Conservation (phyloP, 768 basidiomycete genomes). For the Tulasnella sp. region DNA sequence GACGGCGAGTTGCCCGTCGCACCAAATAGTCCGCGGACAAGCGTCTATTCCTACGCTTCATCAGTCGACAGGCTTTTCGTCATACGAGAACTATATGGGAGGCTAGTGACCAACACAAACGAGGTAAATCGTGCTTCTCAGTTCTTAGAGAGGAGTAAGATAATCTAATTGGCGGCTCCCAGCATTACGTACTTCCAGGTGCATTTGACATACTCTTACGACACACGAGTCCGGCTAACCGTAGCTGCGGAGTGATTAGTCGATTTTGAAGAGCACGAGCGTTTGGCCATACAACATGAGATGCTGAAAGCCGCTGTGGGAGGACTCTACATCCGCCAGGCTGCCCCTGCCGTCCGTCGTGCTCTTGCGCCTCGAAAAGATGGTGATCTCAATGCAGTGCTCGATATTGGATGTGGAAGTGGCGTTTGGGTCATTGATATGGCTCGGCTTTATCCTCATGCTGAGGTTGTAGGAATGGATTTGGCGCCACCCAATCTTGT, state of each 20-base stretch:
- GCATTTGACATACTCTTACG: neutral
- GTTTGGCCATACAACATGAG: constrained; percentile 8
- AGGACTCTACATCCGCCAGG: constrained; percentile 4
- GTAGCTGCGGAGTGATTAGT: neutral
- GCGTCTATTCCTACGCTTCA: neutral
- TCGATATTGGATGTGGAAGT: constrained; percentile 1
- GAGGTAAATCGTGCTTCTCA: neutral
- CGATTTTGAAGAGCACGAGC: neutral
- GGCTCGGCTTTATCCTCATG: neutral
- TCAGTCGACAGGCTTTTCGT: neutral
- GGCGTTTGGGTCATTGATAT: constrained; percentile 7
- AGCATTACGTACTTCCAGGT: neutral
- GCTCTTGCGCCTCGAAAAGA: neutral
- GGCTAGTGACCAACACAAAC: neutral
- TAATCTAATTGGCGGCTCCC: neutral
- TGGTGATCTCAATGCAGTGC: neutral
- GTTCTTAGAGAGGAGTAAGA: neutral
- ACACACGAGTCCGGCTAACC: neutral
- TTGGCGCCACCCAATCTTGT: neutral
- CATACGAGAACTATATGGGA: neutral
- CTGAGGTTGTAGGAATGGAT: neutral
- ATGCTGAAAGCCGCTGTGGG: constrained; percentile 1
- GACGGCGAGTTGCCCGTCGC: too few relatives aligned
- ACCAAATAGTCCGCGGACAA: neutral
- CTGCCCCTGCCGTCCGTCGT: neutral